Base-by-base conservation (phyloP, 441 rosid species). In the Pelargonium australe region DNA sequence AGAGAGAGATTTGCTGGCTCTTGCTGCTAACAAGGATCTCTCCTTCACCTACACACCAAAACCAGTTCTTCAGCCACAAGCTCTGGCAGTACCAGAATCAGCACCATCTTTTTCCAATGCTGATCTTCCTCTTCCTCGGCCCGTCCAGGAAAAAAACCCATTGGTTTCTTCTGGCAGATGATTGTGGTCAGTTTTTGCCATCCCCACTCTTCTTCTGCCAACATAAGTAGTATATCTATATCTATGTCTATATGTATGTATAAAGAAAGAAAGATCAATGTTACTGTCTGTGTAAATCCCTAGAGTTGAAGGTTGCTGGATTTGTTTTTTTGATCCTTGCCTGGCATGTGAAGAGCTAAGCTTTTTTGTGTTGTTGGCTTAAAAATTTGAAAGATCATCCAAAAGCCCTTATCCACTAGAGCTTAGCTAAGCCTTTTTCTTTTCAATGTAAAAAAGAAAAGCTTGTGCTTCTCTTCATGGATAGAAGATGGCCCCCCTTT, bases 1-100 rank as follows among this genome's bases (percentile, higher is more conserved):
- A 76, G 96, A 94, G 76, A 87, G 87, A 75, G 97, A 91, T 80
- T 96, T 94, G 7, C 67, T 83, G 64, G 99, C 97, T 11, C 84
- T 91, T 69, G 86, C 97, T 31, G 86, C 92, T 12, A 94, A 94
- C 80, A 89, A 66, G 79, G 95, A 88, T 45, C 85, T 94, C 10
- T 79, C 83, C 80, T 94, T 94, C 75, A 83, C 72, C 63, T 84
- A 82, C 83, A 75, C 84, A 9, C 89, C 88, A 3, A 86, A 80
- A 78, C 78, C 80, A 47, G 72, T 45, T 69, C 71, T 23, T 23
- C 25, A 80, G 28, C 80, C 83, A 40, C 40, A 31, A 6, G 65
- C 74, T 43, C 78, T 80, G 61, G 41, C 65, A 7, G 67, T 71
- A 2, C 43, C 72, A 10, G 75, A 72, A 67, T 34, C 67, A 63